Evolutionary conservation across 495 filamentous ascomycete species (phyloP).

Genomic region (Hypomontagnella submonticulosa): DNA sequence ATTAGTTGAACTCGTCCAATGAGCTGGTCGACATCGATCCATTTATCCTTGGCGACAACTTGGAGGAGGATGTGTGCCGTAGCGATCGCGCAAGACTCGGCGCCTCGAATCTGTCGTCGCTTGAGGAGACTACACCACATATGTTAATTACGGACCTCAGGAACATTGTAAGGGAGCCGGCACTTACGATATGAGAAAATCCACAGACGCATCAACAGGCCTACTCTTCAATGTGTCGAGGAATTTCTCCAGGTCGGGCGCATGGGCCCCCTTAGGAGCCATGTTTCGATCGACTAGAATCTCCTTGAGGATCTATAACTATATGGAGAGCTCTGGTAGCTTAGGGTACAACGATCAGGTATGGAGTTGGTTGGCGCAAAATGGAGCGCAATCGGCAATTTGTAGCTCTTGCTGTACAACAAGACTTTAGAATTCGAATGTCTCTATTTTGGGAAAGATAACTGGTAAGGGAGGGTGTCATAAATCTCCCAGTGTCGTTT

Average conservation of each 20-base stretch:
- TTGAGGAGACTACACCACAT: slow-evolving; percentile 76
- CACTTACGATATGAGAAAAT: slow-evolving; percentile 80
- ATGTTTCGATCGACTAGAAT: slow-evolving; percentile 39
- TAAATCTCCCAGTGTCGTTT: not conserved
- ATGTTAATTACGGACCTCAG: slow-evolving; percentile 13
- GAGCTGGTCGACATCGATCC: slow-evolving; percentile 77
- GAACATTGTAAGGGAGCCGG: slow-evolving; percentile 8
- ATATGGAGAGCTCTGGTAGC: slow-evolving; percentile 9
- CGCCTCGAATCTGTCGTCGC: slow-evolving; percentile 85
- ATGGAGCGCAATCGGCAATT: slow-evolving; percentile 12
- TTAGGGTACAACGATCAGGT: slow-evolving; percentile 6
- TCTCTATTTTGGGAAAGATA: not conserved
- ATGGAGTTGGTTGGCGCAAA: slow-evolving; percentile 26
- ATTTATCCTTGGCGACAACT: slow-evolving; percentile 79
- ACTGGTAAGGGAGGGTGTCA: not conserved
- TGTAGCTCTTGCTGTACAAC: not conserved
- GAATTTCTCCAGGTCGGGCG: slow-evolving; percentile 79
- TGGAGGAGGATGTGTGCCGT: slow-evolving; percentile 87
- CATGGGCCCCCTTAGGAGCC: slow-evolving; percentile 57
- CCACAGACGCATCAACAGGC: slow-evolving; percentile 80
- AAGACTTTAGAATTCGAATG: not conserved
- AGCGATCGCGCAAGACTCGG: slow-evolving; percentile 87
- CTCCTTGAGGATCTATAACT: not conserved
- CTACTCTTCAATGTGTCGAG: slow-evolving; percentile 78
- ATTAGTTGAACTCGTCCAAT: slow-evolving; percentile 79